These are phyloP conservation scores for Aspergillus glaucus DNA, from an alignment of 2,329 filamentous ascomycete species.

Conservation along the genomic window DNA sequence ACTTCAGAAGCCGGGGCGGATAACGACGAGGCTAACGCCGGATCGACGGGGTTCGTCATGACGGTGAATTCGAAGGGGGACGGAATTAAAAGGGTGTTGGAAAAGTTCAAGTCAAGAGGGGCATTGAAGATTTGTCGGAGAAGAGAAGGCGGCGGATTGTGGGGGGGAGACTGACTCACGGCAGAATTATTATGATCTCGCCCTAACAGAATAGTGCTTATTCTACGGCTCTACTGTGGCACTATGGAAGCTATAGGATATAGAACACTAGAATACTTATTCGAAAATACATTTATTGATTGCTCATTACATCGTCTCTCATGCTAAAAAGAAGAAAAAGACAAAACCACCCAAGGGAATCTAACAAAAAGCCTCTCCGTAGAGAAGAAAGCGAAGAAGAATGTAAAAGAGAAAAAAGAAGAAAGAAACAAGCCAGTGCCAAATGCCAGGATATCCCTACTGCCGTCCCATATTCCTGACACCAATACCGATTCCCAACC, in stretches of 20 bases:
- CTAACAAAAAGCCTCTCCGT: background rate
- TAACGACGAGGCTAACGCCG: slow-evolving; percentile 12
- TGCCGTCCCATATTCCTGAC: background rate
- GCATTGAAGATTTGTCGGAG: slow-evolving; percentile 18
- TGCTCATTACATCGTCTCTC: slow-evolving; percentile 1
- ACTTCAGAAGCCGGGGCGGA: slow-evolving; percentile 11
- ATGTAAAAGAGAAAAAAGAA: slow-evolving; percentile 1
- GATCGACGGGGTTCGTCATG: slow-evolving; percentile 22
- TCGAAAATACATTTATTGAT: background rate
- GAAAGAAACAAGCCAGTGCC: background rate
- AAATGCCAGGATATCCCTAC: slow-evolving; percentile 5
- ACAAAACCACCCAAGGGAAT: background rate
- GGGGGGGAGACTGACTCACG: slow-evolving; percentile 25
- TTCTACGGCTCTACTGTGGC: background rate
- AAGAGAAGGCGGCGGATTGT: slow-evolving; percentile 15
- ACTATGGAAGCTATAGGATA: background rate
- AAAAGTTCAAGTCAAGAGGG: slow-evolving; percentile 7
- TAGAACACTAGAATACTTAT: background rate
- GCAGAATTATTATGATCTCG: slow-evolving; percentile 18
- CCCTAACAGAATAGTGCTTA: slow-evolving; percentile 18
- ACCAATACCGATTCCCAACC: slow-evolving; percentile 1
- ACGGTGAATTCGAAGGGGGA: slow-evolving; percentile 14
- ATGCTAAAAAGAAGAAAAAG: slow-evolving; percentile 4
- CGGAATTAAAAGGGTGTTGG: slow-evolving; percentile 13
- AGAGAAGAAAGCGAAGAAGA: background rate